These are phyloP conservation scores for Chaetomium olivaceum DNA, from an alignment of 2,329 filamentous ascomycete genomes.

Conservation along the genomic window DNA sequence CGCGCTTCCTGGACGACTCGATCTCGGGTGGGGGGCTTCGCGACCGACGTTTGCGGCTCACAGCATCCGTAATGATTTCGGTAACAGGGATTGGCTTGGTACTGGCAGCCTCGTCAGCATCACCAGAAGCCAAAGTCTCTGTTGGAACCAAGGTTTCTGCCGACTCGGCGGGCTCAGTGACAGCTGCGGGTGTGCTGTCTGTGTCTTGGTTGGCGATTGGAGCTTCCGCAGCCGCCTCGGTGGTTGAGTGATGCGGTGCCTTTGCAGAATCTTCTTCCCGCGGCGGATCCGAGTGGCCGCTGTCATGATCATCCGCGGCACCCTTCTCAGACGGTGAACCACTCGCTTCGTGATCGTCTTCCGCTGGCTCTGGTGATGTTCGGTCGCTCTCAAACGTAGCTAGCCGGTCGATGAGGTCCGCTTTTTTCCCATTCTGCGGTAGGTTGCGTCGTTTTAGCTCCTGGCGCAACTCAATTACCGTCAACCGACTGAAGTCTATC, in stretches of 20 bases:
- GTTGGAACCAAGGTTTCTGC: background rate
- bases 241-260: background rate
- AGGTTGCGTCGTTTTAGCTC: slow-evolving; percentile 74
- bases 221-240: slow-evolving; percentile 6
- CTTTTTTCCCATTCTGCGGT: slow-evolving; percentile 67
- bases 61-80: slow-evolving; percentile 31
- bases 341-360: slow-evolving; percentile 13
- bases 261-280: slow-evolving; percentile 4
- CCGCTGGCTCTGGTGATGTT: slow-evolving; percentile 9
- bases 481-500: slow-evolving; percentile 59
- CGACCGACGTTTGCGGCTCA: slow-evolving; percentile 33
- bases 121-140: background rate
- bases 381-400: slow-evolving; percentile 42
- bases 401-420: slow-evolving; percentile 69
- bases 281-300: background rate
- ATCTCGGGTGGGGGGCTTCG: slow-evolving; percentile 32
- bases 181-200: background rate
- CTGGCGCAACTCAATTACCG: slow-evolving; percentile 72
- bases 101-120: background rate
- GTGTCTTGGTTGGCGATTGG: background rate
- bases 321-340: slow-evolving; percentile 11
- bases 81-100: slow-evolving; percentile 18
- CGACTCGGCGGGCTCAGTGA: background rate
- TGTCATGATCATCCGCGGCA: slow-evolving; percentile 4
- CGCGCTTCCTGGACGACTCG: slow-evolving; percentile 30